Evolutionary conservation across 306 rosid genomes (phyloP), one percentile per base, ranked within the genome.

Genomic region (Datisca glomerata): DNA sequence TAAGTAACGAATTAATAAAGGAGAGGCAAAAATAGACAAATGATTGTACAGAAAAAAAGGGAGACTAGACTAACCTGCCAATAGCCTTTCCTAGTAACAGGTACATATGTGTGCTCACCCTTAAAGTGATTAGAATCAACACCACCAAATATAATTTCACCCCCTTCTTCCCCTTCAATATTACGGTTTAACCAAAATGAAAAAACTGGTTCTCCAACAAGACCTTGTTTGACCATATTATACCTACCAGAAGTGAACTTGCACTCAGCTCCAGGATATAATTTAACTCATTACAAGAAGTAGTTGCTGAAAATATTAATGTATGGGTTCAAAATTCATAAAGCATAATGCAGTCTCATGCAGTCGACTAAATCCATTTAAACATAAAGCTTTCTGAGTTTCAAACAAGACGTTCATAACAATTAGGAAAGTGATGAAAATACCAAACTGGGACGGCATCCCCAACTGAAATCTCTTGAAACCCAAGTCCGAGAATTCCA

Each of bases 41-140:
- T 21, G 19, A 49, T 49, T 21, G 22, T 33, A 13, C 13, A 36
- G 33, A n/a, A 22, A 12, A 20, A 21, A 12, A 20, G 47, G 24
- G 17, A 4, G 24, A 24, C 18, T 5, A 39, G 37, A 43, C 75
- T 33, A 64, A 81, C 96, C 96, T 86, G 91, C 96, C 94, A 86
- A 59, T 86, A 86, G 24, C 93, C 94, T 36, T 86, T 66, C 43
- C 52, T 65, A 0, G 91, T 67, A 53, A 86, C 71, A 12, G 96
- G 96, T 47, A 73, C 94, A 61, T 72, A 86, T 33, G 96, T 78
- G 59, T 81, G 96, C 33, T 81, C 69, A 39, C 96, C 94, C 57
- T 45, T 66, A 53, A 47, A 73, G 55, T 75, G 96, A 47, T 74
- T 19, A 16, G 74, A 59, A 46, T 74, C 81, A 21, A 70, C 71